Base-by-base conservation (phyloP, 768 basidiomycete species). In the Cubamyces lactineus region DNA sequence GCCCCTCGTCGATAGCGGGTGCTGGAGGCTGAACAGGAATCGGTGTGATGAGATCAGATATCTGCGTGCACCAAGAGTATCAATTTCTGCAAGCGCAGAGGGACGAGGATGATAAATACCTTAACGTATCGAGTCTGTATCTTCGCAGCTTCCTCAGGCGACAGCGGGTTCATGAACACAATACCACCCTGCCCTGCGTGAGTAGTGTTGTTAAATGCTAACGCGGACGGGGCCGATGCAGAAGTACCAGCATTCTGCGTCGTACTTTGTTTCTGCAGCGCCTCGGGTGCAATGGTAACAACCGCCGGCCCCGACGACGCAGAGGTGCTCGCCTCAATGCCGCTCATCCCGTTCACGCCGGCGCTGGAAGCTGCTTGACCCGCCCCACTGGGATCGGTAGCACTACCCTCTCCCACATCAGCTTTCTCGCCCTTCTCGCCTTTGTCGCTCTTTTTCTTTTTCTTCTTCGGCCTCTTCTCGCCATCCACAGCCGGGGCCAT, bases 151-250 rank as follows among this genome's bases (percentile, higher is more conserved):
- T 56, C 40, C 38, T 67, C 62, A 2, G 63, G 58, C 0, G 66
- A 57, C 12, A 69, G n/a, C 11, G 66, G 66, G 24, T 67, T 55
- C 64, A 67, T 66, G 58, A 69, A 69, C 1, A 66, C 55, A 13
- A 66, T 26, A n/a, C 26, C 46, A n/a, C 39, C 43, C 24, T 61
- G 54, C 7, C 53, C 49, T 1, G 59, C n/a, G 0, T 49, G 41
- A 9, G 57, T 9, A n/a, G 34, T 13, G 17, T 26, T 54, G 23
- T 45, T 48, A 47, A 61, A 61, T 13, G 51, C 16, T 13, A 49
- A 56, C 1, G 59, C 28, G 11, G 46, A 47, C 12, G 40, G 16
- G 23, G 9, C 39, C 3, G 12, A 30, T 19, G 23, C 46, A 43
- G 50, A 19, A 48, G 46, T 2, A 47, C 3, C 17, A 41, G 47